Evolutionary conservation across 2,329 filamentous ascomycete genomes (phyloP), one percentile per base, ranked within the genome.

Genomic region (Cercospora brassicicola): DNA sequence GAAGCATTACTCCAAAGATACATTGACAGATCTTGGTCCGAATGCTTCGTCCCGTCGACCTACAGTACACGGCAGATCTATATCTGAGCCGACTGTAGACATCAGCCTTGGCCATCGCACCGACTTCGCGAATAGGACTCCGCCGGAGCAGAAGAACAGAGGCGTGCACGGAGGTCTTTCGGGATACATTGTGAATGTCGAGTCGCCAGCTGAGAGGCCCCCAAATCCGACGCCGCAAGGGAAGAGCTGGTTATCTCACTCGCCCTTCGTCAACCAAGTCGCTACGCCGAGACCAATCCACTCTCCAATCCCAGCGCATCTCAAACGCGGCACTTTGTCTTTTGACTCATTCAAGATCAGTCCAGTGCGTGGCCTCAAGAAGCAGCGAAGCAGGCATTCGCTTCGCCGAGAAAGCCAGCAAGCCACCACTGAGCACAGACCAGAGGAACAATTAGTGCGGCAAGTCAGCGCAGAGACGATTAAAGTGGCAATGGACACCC

Each of bases 401-500:
- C 76, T 78, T 20, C 74, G 76, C 10, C 70, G 73, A 2, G 72
- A 76, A 57, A 74, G 73, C 63, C 72, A 69, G 1, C 68, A 70
- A 10, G 70, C 71, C 13, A 67, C 68, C 36, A 67, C 59, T 8
- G 55, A 23, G 15, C 66, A 62, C 39, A 15, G 55, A 64, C 53
- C 39, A 59, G 15, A 63, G 68, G 48, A 65, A 11, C 69, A 71
- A 9, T 53, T 67, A 36, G 74, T 66, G 53, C 69, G 80, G 26
- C 78, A 71, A 31, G 78, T 72, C 13, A 81, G 79, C 65, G 78
- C 78, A 36, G 82, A 83, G 62, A 83, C 82, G 0, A 83, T 83
- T 42, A 78, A 82, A 62, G 79, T 82, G 23, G 55, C 72, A 10
- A 71, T 73, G 72, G 69, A 67, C 23, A 71, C 71, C 3, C 72